A percentile compares a stretch with the other conserved stretches of the same genome.
Conservation (phyloP, 148 eudicot species). For the Agrostemma githago region DNA sequence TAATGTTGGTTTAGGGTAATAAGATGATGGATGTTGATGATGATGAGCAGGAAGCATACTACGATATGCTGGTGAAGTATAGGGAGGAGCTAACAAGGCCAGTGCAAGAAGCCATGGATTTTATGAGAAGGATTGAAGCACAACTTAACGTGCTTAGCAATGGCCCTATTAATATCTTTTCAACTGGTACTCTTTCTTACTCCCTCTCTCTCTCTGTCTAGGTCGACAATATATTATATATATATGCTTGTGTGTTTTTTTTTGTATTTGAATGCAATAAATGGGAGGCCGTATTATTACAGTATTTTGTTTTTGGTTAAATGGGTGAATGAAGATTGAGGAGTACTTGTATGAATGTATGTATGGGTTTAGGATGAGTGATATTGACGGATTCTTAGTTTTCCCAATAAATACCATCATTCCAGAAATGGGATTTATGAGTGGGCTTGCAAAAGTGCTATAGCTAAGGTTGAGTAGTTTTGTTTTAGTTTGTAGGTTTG, state of each 20-base stretch:
- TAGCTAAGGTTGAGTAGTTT: too few species aligned
- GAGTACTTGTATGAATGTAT: not conserved
- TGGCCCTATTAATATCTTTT: conserved; percentile 48
- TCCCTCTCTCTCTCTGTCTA: conserved; percentile 1
- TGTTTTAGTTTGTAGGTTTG: not conserved
- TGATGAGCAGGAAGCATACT: conserved; percentile 73
- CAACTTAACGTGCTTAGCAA: conserved; percentile 64
- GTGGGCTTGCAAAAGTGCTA: not conserved
- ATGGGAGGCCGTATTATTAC: too few species aligned
- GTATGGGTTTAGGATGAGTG: not conserved
- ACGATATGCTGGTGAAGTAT: conserved; percentile 85
- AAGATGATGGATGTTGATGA: too few species aligned
- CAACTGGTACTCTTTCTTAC: conserved; percentile 43
- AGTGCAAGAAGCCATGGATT: conserved; percentile 91
- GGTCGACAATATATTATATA: not conserved
- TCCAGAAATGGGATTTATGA: not conserved
- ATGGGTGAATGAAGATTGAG: too few species aligned
- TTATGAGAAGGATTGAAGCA: conserved; percentile 75
- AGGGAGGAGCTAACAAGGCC: conserved; percentile 82
- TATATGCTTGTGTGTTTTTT: not conserved
- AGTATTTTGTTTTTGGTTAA: too few species aligned
- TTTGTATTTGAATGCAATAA: too few species aligned
- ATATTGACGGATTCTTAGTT: not conserved
- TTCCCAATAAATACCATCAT: not conserved
- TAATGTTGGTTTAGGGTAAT: too few species aligned